These are phyloP conservation scores for Carex myosuroides DNA, from an alignment of 176 grass and related monocot genomes.

Conservation along the genomic window DNA sequence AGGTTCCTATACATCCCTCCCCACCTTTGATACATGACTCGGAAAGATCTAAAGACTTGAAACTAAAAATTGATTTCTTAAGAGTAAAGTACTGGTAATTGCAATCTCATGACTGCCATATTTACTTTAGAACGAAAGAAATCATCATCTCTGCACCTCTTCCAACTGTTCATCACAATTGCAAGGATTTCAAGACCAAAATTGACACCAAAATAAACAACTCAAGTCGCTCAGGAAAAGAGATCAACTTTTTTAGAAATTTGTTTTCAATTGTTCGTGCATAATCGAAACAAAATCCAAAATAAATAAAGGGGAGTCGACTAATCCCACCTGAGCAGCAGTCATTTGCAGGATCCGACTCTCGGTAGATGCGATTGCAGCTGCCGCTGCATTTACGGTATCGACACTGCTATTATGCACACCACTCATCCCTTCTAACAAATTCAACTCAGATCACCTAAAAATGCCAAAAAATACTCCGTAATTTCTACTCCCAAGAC, in stretches of 20 bases:
- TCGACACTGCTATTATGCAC: constrained; percentile 63
- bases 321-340: constrained; percentile 35
- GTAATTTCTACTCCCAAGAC: not conserved
- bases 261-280: not conserved
- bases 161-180: not conserved
- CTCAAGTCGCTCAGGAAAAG: not conserved
- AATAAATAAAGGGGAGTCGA: not conserved
- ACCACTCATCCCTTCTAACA: constrained; percentile 44
- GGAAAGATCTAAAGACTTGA: not conserved
- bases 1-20: not conserved
- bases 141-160: not conserved
- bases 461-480: not conserved
- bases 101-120: not conserved
- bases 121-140: not conserved
- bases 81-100: not conserved
- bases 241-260: not conserved
- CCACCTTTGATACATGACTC: not conserved
- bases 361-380: constrained; percentile 54
- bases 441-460: constrained; percentile 25
- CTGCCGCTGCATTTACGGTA: constrained; percentile 81
- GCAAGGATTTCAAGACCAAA: not conserved
- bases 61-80: not conserved
- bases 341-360: constrained; percentile 53
- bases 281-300: not conserved
- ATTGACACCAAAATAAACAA: not conserved